phyloP scores from a whole-genome alignment of 805 yeast species.

The Nakazawaea anatomiae region DNA sequence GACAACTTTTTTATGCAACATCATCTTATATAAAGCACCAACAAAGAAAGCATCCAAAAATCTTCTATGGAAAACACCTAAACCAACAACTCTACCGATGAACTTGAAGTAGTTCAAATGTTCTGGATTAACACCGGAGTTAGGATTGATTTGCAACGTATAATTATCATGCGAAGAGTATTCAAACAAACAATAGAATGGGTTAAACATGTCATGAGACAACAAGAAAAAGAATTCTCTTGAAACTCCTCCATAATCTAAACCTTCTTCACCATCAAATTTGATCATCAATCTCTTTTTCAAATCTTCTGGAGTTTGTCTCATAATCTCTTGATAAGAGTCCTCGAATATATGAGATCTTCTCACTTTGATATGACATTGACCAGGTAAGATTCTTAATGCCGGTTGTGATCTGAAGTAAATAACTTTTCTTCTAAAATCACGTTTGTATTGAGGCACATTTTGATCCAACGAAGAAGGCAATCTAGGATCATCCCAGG shows the following conservation, averaged over 20 bases:
- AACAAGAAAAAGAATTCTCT: constrained; percentile 95
- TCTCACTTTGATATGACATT: constrained; percentile 96
- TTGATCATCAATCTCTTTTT: constrained; percentile 97
- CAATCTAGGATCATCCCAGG: constrained; percentile 99
- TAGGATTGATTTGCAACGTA: constrained; percentile 96
- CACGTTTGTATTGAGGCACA: constrained; percentile 99
- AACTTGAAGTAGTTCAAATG: constrained; percentile 97
- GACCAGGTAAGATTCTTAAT: constrained; percentile 93
- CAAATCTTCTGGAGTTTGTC: constrained; percentile 97
- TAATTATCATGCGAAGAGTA: constrained; percentile 97
- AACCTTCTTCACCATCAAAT: constrained; percentile 98
- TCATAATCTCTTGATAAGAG: constrained; percentile 96
- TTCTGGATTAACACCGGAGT: constrained; percentile 95
- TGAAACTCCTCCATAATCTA: constrained; percentile 99
- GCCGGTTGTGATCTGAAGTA: constrained; percentile 99
- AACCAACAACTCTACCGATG: constrained; percentile 96
- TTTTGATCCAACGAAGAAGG: constrained; percentile 97
- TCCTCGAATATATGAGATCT: constrained; percentile 96
- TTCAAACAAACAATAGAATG: constrained; percentile 94
- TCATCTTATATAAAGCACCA: constrained; percentile 97
- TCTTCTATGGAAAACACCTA: constrained; percentile 97
- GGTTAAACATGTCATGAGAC: constrained; percentile 98
- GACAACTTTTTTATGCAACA: constrained; percentile 89
- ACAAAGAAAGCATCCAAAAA: constrained; percentile 97
- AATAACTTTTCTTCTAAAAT: constrained; percentile 93